Percentiles rank a stretch among this genome's conserved stretches.
These are phyloP conservation scores for Polytolypa hystricis DNA, from an alignment of 2,329 filamentous ascomycete species.

Conservation along the genomic window DNA sequence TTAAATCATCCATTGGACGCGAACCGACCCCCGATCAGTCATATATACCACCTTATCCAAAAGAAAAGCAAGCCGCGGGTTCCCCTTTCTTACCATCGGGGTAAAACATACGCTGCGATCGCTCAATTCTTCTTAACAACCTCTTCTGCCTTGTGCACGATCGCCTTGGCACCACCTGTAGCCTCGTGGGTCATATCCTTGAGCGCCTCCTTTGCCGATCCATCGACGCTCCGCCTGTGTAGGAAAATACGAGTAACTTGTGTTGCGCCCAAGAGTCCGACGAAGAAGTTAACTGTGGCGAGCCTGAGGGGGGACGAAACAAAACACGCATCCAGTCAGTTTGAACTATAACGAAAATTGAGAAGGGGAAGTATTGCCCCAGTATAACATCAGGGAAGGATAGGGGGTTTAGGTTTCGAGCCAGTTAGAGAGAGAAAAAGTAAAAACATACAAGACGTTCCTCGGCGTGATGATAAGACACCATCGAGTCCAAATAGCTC, in stretches of 20 bases:
- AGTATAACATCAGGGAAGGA: too few relatives aligned
- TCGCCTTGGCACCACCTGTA: slow-evolving; percentile 25
- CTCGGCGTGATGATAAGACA: slow-evolving; percentile 92
- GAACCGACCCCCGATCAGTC: too few relatives aligned
- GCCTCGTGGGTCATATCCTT: slow-evolving; percentile 29
- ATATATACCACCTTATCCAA: too few relatives aligned
- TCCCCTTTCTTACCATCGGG: too few relatives aligned
- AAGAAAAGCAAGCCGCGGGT: too few relatives aligned
- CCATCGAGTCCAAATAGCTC: slow-evolving; percentile 97
- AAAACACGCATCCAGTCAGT: too few relatives aligned
- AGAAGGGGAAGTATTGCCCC: too few relatives aligned
- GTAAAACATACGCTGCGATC: too few relatives aligned
- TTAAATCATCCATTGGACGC: too few relatives aligned
- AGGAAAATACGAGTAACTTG: slow-evolving; percentile 71
- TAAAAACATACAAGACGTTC: slow-evolving; percentile 66
- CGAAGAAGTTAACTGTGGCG: slow-evolving; percentile 95
- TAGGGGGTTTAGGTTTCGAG: too few relatives aligned
- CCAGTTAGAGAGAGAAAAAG: neutral
- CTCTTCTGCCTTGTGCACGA: slow-evolving; percentile 20
- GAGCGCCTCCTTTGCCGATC: slow-evolving; percentile 26
- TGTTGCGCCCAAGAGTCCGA: slow-evolving; percentile 73
- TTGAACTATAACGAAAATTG: too few relatives aligned
- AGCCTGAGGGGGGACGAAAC: slow-evolving; percentile 48
- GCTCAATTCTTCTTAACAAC: slow-evolving; percentile 23
- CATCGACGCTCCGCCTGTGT: slow-evolving; percentile 43